Conservation (phyloP, 305 asterid genomes). For the Plantago rigida region DNA sequence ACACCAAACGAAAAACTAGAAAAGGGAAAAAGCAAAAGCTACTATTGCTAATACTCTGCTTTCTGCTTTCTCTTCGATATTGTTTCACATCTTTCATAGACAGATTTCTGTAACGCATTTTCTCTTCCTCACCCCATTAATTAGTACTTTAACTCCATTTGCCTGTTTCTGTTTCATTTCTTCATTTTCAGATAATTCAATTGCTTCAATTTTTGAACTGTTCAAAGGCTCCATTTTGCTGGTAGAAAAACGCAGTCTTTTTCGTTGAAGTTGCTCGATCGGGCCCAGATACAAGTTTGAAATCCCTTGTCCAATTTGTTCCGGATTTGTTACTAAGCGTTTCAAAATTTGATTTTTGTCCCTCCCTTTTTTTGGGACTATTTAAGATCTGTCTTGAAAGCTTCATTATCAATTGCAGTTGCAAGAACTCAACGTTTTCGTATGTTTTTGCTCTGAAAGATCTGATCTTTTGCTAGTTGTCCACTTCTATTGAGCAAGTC, state of each 20-base stretch:
- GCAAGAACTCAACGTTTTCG: slow-evolving; percentile 13
- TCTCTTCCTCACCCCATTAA: neutral
- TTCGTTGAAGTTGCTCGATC: too few relatives aligned
- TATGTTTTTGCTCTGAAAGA: slow-evolving; percentile 15
- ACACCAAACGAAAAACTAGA: neutral
- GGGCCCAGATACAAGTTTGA: too few relatives aligned
- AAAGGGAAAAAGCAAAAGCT: neutral
- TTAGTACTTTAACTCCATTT: neutral
- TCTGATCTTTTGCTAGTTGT: slow-evolving; percentile 12
- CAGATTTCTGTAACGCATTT: neutral
- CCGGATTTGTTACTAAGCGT: too few relatives aligned
- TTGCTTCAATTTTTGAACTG: too few relatives aligned
- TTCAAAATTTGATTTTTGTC: too few relatives aligned
- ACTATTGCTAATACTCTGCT: neutral
- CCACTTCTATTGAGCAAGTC: slow-evolving; percentile 24
- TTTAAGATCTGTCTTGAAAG: slow-evolving; percentile 9
- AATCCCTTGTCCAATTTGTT: too few relatives aligned
- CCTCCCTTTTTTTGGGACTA: too few relatives aligned
- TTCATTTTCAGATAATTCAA: too few relatives aligned
- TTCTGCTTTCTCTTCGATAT: neutral
- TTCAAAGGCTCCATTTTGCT: too few relatives aligned
- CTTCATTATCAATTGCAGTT: slow-evolving; percentile 20
- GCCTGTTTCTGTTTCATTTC: too few relatives aligned
- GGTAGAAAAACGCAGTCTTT: too few relatives aligned
- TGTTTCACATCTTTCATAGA: too few relatives aligned